phyloP scores from a whole-genome alignment of 345 rosid genomes.

The Lepidium aucheri region DNA sequence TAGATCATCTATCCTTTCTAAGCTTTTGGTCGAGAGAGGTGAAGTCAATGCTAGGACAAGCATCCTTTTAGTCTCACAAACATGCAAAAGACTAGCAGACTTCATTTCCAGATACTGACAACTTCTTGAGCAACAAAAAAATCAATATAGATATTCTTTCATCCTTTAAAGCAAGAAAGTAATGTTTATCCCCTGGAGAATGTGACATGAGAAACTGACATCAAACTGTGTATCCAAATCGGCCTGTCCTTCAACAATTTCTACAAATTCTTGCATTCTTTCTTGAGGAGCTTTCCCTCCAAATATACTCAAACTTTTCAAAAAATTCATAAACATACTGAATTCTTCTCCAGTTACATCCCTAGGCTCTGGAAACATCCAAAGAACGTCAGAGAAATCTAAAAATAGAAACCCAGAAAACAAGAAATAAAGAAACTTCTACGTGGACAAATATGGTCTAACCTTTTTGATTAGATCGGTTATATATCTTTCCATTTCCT shows the following conservation, averaged over 20 bases:
- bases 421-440: neutral
- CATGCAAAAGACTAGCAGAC: neutral
- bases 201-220: conserved; percentile 37
- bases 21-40: neutral
- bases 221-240: conserved; percentile 76
- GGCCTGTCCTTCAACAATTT: conserved; percentile 81
- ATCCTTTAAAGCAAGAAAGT: neutral
- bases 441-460: neutral
- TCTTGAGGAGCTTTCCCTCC: conserved; percentile 88
- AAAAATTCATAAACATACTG: conserved; percentile 88
- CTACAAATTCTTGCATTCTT: conserved; percentile 82
- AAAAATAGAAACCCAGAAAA: neutral
- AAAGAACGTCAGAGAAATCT: neutral
- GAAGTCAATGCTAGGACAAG: neutral
- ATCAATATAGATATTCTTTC: neutral
- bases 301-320: conserved; percentile 69
- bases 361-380: conserved; percentile 50
- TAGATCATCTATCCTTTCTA: neutral
- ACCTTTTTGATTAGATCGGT: conserved; percentile 85
- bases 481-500: conserved; percentile 90
- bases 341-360: conserved; percentile 89
- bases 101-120: neutral
- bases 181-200: neutral
- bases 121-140: neutral
- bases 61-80: neutral